Base-by-base conservation (phyloP, 441 rosid genomes). In the Arabidopsis lyrata region DNA sequence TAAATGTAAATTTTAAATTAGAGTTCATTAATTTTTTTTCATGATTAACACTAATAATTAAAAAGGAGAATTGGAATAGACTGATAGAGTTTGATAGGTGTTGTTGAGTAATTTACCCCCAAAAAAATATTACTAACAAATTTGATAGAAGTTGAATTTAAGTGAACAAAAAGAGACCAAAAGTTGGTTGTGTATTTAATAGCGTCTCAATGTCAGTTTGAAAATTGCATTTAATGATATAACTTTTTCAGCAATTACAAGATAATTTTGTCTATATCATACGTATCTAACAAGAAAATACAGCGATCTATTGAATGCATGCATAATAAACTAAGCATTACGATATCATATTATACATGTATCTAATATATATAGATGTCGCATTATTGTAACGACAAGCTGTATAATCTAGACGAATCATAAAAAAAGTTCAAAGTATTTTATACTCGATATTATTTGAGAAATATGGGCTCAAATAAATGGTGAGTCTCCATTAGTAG, bases 401-500 rank as follows among this genome's bases (percentile, higher is more conserved):
- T 16, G 44, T 53, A 54, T 52, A 9, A 41, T 9, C 42, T 50
- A 36, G 6, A 32, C 16, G 15, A 42, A 31, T 2, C 32, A 27
- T 35, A 12, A 20, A 20, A 20, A 63, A 34, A 31, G 29, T 31
- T 38, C 18, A 18, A 18, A 34, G 22, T 29, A 10, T 59, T 36
- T 44, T 50, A 6, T 20, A 66, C 0, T 36, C 36, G 4, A 49
- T 13, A 18, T 35, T 49, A 27, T 20, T 36, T 14, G 38, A 50
- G 42, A 70, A 39, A 62, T 55, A 22, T 55, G 52, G 49, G 36
- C 35, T 63, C 35, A 14, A 65, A 68, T 61, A 73, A 73, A 70
- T 64, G 35, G 78, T 63, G 55, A 32, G 69, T 60, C 63, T 63
- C 56, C 62, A 58, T 36, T 66, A 73, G 85, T 80, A n/a, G 87